Conservation (phyloP, 352 stramenopile genomes). For the Globisporangium cylindrosporum region DNA sequence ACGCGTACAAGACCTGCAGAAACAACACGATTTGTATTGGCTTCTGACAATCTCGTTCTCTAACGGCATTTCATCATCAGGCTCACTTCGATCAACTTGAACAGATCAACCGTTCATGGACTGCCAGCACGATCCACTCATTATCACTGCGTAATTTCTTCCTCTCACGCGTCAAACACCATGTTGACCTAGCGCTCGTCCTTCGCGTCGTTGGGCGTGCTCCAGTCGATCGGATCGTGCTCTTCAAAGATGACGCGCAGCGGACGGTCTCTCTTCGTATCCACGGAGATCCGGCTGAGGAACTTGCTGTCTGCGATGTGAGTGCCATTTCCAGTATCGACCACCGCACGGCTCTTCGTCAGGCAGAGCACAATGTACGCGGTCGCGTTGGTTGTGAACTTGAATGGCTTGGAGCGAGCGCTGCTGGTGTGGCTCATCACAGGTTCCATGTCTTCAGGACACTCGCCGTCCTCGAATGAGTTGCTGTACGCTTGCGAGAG, state of each 20-base stretch:
- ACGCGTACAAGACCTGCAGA: too few species aligned
- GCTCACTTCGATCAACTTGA: too few species aligned
- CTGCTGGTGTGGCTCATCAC: not conserved
- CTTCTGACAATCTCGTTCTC: too few species aligned
- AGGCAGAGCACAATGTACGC: conserved; percentile 1
- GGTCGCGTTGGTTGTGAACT: not conserved
- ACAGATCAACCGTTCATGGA: too few species aligned
- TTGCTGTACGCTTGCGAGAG: not conserved
- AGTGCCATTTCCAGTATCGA: not conserved
- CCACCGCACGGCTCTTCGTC: not conserved
- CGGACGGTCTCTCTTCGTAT: not conserved
- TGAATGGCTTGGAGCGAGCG: not conserved
- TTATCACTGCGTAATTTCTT: not conserved
- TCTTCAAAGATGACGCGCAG: not conserved
- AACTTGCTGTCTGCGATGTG: not conserved
- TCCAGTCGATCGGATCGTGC: not conserved
- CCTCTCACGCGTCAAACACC: not conserved
- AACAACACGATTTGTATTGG: too few species aligned
- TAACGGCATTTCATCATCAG: too few species aligned
- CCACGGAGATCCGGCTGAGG: not conserved
- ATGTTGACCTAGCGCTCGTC: not conserved
- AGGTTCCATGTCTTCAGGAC: not conserved
- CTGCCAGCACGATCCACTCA: not conserved
- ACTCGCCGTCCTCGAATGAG: not conserved
- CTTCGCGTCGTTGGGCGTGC: not conserved